phyloP scores from a whole-genome alignment of 306 rosid species.

The Quercus glauca region DNA sequence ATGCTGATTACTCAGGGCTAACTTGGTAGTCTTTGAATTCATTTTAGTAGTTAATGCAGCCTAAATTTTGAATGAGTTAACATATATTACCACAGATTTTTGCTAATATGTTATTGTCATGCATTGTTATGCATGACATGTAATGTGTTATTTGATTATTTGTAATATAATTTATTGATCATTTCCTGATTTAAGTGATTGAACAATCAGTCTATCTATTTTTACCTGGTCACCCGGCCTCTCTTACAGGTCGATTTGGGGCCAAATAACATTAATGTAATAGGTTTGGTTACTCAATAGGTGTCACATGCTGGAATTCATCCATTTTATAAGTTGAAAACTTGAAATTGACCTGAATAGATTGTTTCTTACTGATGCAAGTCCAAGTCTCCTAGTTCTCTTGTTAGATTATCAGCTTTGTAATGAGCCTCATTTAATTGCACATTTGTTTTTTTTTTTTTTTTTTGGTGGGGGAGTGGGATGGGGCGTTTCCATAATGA shows the following conservation, averaged over 20 bases:
- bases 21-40: neutral
- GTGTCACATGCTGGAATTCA: neutral
- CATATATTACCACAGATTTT: neutral
- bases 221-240: neutral
- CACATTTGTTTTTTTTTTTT: neutral
- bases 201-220: neutral
- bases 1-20: neutral
- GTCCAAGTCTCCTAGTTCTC: neutral
- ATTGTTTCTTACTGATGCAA: neutral
- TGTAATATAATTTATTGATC: neutral
- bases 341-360: neutral
- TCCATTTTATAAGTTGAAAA: neutral
- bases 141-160: neutral
- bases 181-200: neutral
- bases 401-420: neutral
- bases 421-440: neutral
- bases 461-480: neutral
- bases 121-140: neutral
- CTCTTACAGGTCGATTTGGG: neutral
- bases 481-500: neutral
- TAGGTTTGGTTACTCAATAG: neutral
- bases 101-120: neutral
- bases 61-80: neutral
- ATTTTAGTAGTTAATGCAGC: neutral
- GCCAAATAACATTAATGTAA: neutral